Conservation (phyloP, 2,329 filamentous ascomycete species). For the Arthrobotrys iridis region DNA sequence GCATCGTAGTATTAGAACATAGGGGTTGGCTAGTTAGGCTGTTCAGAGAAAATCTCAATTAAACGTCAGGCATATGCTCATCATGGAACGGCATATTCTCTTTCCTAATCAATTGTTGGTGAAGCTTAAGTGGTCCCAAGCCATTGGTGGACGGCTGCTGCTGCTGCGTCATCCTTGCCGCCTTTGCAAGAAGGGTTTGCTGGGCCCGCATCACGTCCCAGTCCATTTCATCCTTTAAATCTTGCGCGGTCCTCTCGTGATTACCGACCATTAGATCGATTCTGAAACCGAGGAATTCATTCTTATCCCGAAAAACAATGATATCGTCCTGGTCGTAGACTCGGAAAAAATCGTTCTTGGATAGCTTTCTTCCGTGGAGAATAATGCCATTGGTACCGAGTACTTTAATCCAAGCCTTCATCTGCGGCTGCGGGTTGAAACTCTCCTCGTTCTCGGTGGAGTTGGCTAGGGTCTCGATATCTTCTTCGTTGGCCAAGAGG, state of each 20-base stretch:
- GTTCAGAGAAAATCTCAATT: neutral
- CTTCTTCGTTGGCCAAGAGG: slow-evolving; percentile 51
- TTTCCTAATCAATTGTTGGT: slow-evolving; percentile 27
- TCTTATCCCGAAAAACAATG: slow-evolving; percentile 55
- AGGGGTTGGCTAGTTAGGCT: neutral
- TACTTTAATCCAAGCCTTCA: slow-evolving; percentile 57
- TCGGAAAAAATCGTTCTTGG: slow-evolving; percentile 52
- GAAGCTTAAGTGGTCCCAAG: neutral
- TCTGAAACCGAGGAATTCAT: slow-evolving; percentile 55
- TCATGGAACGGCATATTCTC: slow-evolving; percentile 43
- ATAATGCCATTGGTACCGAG: slow-evolving; percentile 56
- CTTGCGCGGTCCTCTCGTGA: slow-evolving; percentile 28
- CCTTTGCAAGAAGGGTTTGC: slow-evolving; percentile 42
- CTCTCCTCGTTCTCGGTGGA: slow-evolving; percentile 36
- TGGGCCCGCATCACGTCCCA: slow-evolving; percentile 40
- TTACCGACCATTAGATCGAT: slow-evolving; percentile 56
- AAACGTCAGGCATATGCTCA: slow-evolving; percentile 47
- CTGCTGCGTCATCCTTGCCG: slow-evolving; percentile 36
- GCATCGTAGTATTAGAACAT: neutral
- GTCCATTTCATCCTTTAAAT: slow-evolving; percentile 41
- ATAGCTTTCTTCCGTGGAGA: slow-evolving; percentile 56
- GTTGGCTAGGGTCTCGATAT: slow-evolving; percentile 29
- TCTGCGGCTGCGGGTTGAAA: slow-evolving; percentile 53
- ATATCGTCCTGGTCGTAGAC: slow-evolving; percentile 56
- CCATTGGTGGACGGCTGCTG: slow-evolving; percentile 24